These are phyloP conservation scores for Kluyveromyces sp. DNA, from an alignment of 1,139 yeast species.

Conservation along the genomic window DNA sequence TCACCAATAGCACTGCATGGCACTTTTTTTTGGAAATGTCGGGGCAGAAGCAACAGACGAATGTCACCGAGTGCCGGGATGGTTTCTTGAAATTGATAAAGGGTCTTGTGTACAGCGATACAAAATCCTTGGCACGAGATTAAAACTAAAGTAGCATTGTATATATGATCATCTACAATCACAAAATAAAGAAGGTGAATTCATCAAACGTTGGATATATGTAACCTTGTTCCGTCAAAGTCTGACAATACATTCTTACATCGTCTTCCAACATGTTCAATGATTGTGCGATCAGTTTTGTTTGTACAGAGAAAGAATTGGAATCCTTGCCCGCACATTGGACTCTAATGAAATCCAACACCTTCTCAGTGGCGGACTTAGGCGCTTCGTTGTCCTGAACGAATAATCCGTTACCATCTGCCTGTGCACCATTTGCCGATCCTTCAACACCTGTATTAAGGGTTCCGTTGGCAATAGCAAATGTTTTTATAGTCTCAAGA, in stretches of 20 bases:
- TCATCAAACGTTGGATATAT: conserved; percentile 66
- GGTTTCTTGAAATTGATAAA: too few relatives aligned
- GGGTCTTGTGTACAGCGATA: too few relatives aligned
- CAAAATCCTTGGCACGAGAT: background rate
- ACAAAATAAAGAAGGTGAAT: conserved; percentile 48
- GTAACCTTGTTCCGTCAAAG: conserved; percentile 56
- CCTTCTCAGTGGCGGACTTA: conserved; percentile 35
- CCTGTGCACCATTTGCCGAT: conserved; percentile 13
- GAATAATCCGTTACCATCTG: conserved; percentile 38
- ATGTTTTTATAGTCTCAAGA: conserved; percentile 62
- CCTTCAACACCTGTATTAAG: conserved; percentile 16
- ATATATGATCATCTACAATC: conserved; percentile 8
- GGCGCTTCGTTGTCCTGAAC: conserved; percentile 38
- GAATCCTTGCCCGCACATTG: conserved; percentile 39
- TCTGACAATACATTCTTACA: conserved; percentile 43
- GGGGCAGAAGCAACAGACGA: too few relatives aligned
- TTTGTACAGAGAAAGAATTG: conserved; percentile 71
- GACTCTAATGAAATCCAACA: conserved; percentile 45
- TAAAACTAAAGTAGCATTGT: background rate
- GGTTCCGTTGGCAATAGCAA: conserved; percentile 38
- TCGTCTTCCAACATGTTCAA: conserved; percentile 45
- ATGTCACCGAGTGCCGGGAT: too few relatives aligned
- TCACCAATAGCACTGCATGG: too few relatives aligned
- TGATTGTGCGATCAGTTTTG: conserved; percentile 51
- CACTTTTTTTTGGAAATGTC: too few relatives aligned